Evolutionary conservation across 108 stramenopile species (phyloP).

Genomic region (Cyclotella cryptica): DNA sequence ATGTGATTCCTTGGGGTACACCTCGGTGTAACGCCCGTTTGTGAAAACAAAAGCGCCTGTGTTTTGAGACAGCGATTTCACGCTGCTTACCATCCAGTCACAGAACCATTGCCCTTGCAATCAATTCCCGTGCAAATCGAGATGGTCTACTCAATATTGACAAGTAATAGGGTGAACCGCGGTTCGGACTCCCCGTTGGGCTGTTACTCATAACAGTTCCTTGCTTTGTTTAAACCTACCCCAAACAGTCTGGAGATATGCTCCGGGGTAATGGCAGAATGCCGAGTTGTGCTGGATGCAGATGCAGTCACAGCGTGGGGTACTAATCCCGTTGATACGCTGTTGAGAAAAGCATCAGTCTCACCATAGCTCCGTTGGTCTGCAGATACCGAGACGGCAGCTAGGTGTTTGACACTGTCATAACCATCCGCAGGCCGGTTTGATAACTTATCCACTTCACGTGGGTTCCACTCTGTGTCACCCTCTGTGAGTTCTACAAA

Average conservation of each 20-base stretch:
- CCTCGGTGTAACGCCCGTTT: not conserved
- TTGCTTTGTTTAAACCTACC: not conserved
- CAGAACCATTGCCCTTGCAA: not conserved
- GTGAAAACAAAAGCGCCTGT: conserved; percentile 5
- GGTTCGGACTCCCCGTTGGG: not conserved
- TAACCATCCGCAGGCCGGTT: too few relatives aligned
- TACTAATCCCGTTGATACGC: too few relatives aligned
- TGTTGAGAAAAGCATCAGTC: too few relatives aligned
- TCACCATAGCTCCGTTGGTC: too few relatives aligned
- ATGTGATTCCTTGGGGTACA: conserved; percentile 13
- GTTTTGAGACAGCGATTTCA: not conserved
- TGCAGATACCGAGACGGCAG: too few relatives aligned
- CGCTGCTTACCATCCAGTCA: not conserved
- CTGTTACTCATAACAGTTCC: not conserved
- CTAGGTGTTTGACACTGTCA: too few relatives aligned
- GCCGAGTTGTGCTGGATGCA: conserved; percentile 6
- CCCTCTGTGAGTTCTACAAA: not conserved
- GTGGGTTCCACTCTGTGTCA: too few relatives aligned
- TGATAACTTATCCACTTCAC: not conserved
- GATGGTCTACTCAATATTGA: conserved; percentile 1
- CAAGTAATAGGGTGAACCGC: not conserved
- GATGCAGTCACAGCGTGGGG: too few relatives aligned
- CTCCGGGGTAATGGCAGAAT: not conserved
- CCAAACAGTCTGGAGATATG: not conserved
- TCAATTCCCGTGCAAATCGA: not conserved